A percentile compares a stretch with the other conserved stretches of the same genome.
Evolutionary conservation across 257 asterid genomes (phyloP).

Genomic region (Verbascum thapsus): DNA sequence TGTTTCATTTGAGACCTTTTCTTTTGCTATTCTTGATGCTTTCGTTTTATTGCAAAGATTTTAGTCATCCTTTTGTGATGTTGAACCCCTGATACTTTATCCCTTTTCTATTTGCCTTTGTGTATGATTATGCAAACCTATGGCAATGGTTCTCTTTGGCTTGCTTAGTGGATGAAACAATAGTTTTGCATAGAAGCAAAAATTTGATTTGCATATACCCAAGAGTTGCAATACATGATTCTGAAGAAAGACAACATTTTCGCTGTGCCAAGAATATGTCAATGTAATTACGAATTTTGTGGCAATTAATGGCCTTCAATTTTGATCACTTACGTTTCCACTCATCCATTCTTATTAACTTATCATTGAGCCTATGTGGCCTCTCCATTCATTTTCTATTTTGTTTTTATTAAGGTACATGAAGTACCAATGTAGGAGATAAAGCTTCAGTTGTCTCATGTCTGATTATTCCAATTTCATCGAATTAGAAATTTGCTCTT

Average conservation of each 20-base stretch:
- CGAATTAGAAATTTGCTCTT: conserved; percentile 3
- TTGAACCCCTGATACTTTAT: conserved; percentile 1
- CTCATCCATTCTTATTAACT: neutral
- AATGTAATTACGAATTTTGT: neutral
- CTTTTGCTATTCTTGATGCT: conserved; percentile 20
- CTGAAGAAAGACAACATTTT: neutral
- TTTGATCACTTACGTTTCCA: neutral
- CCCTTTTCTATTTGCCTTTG: neutral
- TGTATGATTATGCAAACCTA: neutral
- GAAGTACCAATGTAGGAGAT: neutral
- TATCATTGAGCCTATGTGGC: neutral
- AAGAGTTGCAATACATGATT: neutral
- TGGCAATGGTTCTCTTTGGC: neutral
- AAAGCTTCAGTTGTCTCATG: neutral
- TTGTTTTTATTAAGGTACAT: neutral
- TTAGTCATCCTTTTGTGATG: neutral
- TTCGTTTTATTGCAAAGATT: neutral
- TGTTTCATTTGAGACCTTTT: conserved; percentile 1
- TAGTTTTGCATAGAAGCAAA: neutral
- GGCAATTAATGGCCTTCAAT: conserved; percentile 9
- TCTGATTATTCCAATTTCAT: conserved; percentile 1
- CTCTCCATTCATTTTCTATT: conserved; percentile 7
- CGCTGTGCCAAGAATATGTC: neutral
- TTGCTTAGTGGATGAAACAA: neutral
- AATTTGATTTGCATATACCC: neutral